Evolutionary conservation across 1,284 basidiomycete genomes (phyloP).

Genomic region (Earliella scabrosa): DNA sequence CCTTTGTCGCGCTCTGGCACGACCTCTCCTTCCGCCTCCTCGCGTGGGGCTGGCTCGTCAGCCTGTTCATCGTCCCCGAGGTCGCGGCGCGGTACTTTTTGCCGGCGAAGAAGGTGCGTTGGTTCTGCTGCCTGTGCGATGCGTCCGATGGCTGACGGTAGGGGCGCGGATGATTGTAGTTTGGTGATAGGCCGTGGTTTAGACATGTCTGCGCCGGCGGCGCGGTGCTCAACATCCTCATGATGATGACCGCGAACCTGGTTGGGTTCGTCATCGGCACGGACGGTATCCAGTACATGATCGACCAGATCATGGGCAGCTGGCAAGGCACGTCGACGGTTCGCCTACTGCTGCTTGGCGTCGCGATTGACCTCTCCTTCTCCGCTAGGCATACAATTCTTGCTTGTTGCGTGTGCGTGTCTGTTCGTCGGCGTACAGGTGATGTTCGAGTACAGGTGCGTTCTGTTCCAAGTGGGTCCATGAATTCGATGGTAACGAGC

Average conservation of each 20-base stretch:
- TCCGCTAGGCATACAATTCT: slow-evolving; percentile 78
- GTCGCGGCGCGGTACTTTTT: slow-evolving; percentile 65
- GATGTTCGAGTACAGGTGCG: slow-evolving; percentile 93
- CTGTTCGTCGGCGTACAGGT: slow-evolving; percentile 88
- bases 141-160: neutral
- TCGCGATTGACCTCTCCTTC: too few relatives aligned
- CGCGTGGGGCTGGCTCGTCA: slow-evolving; percentile 97
- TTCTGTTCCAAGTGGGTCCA: neutral
- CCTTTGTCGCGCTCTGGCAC: slow-evolving; percentile 99
- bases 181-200: slow-evolving; percentile 76
- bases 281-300: slow-evolving; percentile 81
- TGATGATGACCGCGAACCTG: slow-evolving; percentile 94
- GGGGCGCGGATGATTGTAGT: slow-evolving; percentile 48
- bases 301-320: slow-evolving; percentile 67
- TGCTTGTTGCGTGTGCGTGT: slow-evolving; percentile 63
- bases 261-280: slow-evolving; percentile 94
- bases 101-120: slow-evolving; percentile 65
- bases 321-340: slow-evolving; percentile 57
- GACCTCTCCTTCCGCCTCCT: slow-evolving; percentile 89
- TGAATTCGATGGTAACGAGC: neutral
- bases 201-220: slow-evolving; percentile 87
- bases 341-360: slow-evolving; percentile 1
- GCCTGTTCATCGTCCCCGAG: slow-evolving; percentile 91
- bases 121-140: neutral
- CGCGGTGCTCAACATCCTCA: slow-evolving; percentile 84